phyloP scores from a whole-genome alignment of 306 rosid genomes.

The Pyrus betulifolia region DNA sequence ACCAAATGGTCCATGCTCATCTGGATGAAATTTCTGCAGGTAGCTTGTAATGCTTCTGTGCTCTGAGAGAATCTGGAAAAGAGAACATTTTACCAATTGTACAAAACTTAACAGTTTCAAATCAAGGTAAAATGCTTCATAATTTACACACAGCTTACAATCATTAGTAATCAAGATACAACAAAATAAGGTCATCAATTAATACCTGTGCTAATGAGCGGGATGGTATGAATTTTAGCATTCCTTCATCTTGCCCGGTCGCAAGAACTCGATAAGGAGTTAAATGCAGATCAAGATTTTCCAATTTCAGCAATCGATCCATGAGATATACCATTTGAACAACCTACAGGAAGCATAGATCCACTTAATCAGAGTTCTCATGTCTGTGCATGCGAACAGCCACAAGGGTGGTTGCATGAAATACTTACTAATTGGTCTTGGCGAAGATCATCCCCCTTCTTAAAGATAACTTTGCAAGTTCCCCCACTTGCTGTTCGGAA shows the following conservation, averaged over 20 bases:
- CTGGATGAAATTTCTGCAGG: slow-evolving; percentile 92
- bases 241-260: slow-evolving; percentile 99
- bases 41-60: slow-evolving; percentile 93
- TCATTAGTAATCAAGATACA: not conserved
- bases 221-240: slow-evolving; percentile 92
- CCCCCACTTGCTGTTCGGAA: slow-evolving; percentile 80
- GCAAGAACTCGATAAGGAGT: slow-evolving; percentile 96
- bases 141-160: not conserved
- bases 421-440: slow-evolving; percentile 87
- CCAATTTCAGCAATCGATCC: slow-evolving; percentile 90
- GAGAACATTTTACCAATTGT: not conserved
- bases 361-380: slow-evolving; percentile 6
- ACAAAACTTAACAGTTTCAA: not conserved
- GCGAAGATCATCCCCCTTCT: slow-evolving; percentile 95
- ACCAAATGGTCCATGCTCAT: slow-evolving; percentile 95
- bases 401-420: not conserved
- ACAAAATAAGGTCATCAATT: not conserved
- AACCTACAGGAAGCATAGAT: slow-evolving; percentile 48
- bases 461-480: slow-evolving; percentile 68
- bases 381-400: not conserved
- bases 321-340: slow-evolving; percentile 97
- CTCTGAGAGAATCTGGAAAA: slow-evolving; percentile 76
- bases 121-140: not conserved
- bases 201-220: slow-evolving; percentile 79
- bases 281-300: slow-evolving; percentile 86